phyloP scores from a whole-genome alignment of 108 stramenopile species.

The Fistulifera pelliculosa region DNA sequence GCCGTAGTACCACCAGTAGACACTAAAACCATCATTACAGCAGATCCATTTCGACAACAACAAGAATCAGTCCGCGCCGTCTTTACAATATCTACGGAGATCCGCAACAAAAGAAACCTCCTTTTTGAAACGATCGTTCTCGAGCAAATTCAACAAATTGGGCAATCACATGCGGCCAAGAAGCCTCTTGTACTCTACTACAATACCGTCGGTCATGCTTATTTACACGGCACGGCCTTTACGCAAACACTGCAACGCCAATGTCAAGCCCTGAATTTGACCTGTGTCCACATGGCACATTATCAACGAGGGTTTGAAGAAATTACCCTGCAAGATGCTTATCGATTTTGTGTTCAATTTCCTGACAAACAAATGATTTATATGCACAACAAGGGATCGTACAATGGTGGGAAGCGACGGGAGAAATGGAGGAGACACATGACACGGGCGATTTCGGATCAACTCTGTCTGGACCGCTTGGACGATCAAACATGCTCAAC shows the following conservation, averaged over 20 bases:
- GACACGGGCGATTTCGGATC: background rate
- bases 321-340: background rate
- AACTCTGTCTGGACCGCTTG: background rate
- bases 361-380: background rate
- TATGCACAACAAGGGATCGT: conserved; percentile 1
- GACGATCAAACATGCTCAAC: conserved; percentile 16
- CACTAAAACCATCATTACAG: no score
- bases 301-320: background rate
- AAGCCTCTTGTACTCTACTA: background rate
- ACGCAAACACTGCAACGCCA: no score
- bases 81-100: conserved; percentile 2
- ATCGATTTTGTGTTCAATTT: background rate
- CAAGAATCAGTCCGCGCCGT: background rate
- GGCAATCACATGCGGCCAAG: background rate
- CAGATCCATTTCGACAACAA: no score
- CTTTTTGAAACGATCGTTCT: background rate
- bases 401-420: background rate
- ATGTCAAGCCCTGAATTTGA: no score
- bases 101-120: no score
- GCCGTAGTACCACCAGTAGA: no score
- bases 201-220: background rate
- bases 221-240: no score
- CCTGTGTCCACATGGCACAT: no score
- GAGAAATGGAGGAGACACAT: conserved; percentile 1
- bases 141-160: background rate